Base-by-base conservation (phyloP, 768 basidiomycete genomes). In the Pleurotus pulmonarius region DNA sequence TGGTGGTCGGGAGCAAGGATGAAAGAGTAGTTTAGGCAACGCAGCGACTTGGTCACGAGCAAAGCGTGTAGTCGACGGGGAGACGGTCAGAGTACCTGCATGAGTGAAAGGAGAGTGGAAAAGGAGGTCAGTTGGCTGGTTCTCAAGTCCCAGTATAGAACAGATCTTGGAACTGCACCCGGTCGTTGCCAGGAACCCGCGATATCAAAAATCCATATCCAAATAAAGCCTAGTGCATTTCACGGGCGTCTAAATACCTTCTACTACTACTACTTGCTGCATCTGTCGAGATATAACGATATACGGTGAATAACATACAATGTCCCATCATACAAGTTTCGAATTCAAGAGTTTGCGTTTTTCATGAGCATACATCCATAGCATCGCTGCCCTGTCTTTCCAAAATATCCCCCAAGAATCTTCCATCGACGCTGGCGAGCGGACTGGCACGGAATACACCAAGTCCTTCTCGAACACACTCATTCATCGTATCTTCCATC, bases 341-440 rank as follows among this genome's bases (percentile, higher is more conserved):
- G 9, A 34, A 34, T 34, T 34, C 29, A 34, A 11, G 11, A 34
- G 29, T 34, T 34, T 34, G 29, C 20, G 3, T 11, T 34, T 34
- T 34, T 74, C 70, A 78, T 56, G 60, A 61, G 44, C 75, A 65
- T 4, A 79, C 61, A 65, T 76, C 78, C 76, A 77, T 74, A 22
- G 66, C 70, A 24, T 61, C 66, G 54, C 65, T 40, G 15, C 39
- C 56, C 55, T 58, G 39, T 37, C 64, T 70, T 15, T 69, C 73
- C 39, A 87, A 75, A 47, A 92, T 81, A 58, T 84, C 81, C 18
- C 80, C 79, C 67, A 94, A 70, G 70, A 91, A 93, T 7, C 78
- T 80, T 13, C 69, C 71, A 12, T 80, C 72, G 20, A 86, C 86
- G 48, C 84, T 75, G 16, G 81, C 83, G 57, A 92, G 64, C 63